Evolutionary conservation across 768 basidiomycete genomes (phyloP).

Genomic region (Suillus fuscotomentosus): DNA sequence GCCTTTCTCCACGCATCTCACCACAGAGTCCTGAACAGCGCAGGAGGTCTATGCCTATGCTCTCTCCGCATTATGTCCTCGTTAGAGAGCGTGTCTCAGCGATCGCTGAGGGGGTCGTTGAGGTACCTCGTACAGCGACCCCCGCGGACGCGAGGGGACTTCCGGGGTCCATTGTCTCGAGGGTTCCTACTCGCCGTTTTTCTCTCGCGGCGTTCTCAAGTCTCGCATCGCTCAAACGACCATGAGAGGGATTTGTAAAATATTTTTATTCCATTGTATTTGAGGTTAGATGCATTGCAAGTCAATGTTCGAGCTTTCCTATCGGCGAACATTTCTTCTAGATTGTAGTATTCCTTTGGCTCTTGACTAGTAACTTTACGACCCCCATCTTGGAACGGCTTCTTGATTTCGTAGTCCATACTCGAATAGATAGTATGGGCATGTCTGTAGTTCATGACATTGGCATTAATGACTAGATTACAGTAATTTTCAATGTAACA

Average conservation of each 20-base stretch:
- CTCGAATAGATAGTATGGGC: background rate
- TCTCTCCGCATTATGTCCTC: slow-evolving; percentile 24
- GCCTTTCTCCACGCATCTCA: slow-evolving; percentile 8
- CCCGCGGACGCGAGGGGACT: slow-evolving; percentile 13
- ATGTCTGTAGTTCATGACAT: background rate
- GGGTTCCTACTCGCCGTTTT: slow-evolving; percentile 25
- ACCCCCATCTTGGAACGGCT: background rate
- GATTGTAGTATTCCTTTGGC: background rate
- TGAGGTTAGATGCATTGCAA: background rate
- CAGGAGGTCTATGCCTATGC: slow-evolving; percentile 15
- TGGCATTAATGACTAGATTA: background rate
- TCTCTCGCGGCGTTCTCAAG: slow-evolving; percentile 31
- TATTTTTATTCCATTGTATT: background rate
- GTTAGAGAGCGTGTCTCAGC: slow-evolving; percentile 15
- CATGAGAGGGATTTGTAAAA: background rate
- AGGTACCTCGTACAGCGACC: slow-evolving; percentile 10
- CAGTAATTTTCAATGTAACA: background rate
- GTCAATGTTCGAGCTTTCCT: background rate
- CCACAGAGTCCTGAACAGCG: slow-evolving; percentile 4
- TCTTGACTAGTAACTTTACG: background rate
- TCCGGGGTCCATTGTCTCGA: slow-evolving; percentile 9
- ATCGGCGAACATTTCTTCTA: background rate
- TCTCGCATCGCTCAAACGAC: background rate
- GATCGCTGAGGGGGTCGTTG: slow-evolving; percentile 1
- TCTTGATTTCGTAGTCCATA: background rate